Evolutionary conservation across 139 green algal species (phyloP), one percentile per base, ranked within the genome.

Genomic region (Closterium sp.): DNA sequence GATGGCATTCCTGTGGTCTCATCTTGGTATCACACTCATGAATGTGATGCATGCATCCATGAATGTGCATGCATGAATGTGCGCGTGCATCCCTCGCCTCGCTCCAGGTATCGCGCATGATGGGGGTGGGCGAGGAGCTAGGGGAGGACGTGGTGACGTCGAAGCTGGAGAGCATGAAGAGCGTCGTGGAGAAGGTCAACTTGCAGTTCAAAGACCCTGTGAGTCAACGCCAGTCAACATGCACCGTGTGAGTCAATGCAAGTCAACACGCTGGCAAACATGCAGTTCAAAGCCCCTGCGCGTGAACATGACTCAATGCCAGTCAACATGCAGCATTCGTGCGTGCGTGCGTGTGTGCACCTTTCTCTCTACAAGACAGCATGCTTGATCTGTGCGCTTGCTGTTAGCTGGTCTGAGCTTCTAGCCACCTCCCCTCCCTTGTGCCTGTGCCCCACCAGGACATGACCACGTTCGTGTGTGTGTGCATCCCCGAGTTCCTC

Each of bases 401-500:
- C 10, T 70, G 45, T 4, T 70, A 70, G 45, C 45, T 70, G 45
- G 11, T 70, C 45, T 70, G 45, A 22, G 45, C 11, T 19, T 70
- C 45, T 13, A 22, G 45, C 45, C 45, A 70, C 10, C 45, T 70
- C 45, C 10, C 45, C 10, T 70, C 45, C 4, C 45, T 4, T 70
- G 45, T 70, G 45, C 45, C 45, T 19, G 2, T 2, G 32, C 45
- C 45, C 45, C 50, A 34, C 50, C 92, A 94, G 89, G 89, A 97
- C 27, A 92, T 99, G 29, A 99, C 98, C n/a, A 99, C 98, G 0
- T 99, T 99, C 95, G 97, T 99, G 89, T 98, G 97, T 89, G 98
- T 99, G 22, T 99, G 98, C 96, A 99, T 99, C 88, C 97, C 98
- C 22, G 98, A 99, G 96, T 99, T 99, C 94, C 96, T 99, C 10